Evolutionary conservation across 176 grass and related monocot species (phyloP).

Genomic region (Bonia amplexicaulis): DNA sequence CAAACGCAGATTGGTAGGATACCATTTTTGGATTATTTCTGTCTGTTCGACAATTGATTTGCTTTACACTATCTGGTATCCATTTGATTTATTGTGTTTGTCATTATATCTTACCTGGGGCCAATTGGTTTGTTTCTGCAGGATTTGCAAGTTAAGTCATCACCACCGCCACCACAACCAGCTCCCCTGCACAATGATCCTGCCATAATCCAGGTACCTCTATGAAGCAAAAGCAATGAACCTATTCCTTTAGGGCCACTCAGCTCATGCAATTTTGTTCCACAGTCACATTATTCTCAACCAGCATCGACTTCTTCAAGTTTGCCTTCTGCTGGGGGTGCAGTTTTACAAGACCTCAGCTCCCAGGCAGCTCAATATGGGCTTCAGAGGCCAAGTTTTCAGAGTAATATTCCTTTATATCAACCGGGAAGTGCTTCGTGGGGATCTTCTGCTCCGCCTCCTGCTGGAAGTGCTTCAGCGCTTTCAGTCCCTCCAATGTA

Average conservation of each 20-base stretch:
- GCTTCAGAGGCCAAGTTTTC: constrained; percentile 56
- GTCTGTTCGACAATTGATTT: background rate
- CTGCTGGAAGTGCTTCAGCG: constrained; percentile 43
- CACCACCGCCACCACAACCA: constrained; percentile 44
- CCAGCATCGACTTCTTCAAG: constrained; percentile 50
- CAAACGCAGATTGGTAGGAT: background rate
- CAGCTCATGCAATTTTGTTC: constrained; percentile 21
- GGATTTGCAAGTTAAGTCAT: constrained; percentile 89
- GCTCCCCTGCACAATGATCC: constrained; percentile 69
- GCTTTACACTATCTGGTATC: background rate
- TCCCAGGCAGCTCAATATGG: constrained; percentile 63
- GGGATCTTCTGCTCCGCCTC: constrained; percentile 44
- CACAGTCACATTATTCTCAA: constrained; percentile 71
- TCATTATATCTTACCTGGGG: background rate
- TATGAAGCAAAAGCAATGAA: background rate
- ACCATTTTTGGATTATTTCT: background rate
- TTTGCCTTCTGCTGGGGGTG: constrained; percentile 55
- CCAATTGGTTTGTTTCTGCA: constrained; percentile 31
- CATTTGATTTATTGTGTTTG: background rate
- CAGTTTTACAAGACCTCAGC: constrained; percentile 55
- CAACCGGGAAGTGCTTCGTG: constrained; percentile 53
- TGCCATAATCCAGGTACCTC: constrained; percentile 77
- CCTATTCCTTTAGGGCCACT: background rate
- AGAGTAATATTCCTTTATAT: constrained; percentile 57
- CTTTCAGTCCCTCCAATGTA: constrained; percentile 60